These are phyloP conservation scores for Talaromyces sp. DNA, from an alignment of 2,329 filamentous ascomycete species.

Conservation along the genomic window DNA sequence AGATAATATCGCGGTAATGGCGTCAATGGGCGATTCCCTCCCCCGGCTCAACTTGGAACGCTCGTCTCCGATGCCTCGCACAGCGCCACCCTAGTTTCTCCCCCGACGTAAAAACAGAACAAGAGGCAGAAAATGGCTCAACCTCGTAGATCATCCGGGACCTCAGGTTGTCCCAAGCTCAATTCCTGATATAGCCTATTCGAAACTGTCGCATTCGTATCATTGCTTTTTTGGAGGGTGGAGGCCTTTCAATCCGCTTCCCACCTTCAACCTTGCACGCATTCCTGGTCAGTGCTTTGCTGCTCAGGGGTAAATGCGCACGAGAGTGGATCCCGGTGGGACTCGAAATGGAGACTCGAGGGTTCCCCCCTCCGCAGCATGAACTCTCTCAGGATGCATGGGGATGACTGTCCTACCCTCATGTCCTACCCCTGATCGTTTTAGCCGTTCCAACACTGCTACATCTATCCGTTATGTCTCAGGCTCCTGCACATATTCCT, in stretches of 20 bases:
- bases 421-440: conserved; percentile 8
- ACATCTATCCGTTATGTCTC: conserved; percentile 4
- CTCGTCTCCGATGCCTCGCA: too few species aligned
- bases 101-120: not conserved
- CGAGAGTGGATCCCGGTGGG: conserved; percentile 23
- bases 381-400: conserved; percentile 11
- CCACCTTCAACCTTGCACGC: not conserved
- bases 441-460: not conserved
- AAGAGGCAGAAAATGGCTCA: not conserved
- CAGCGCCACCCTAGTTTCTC: too few species aligned
- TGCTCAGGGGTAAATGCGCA: conserved; percentile 28
- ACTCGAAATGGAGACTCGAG: conserved; percentile 20
- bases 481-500: conserved; percentile 11
- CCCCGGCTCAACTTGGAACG: too few species aligned
- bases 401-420: conserved; percentile 3
- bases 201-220: not conserved
- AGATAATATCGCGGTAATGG: too few species aligned
- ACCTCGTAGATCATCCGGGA: not conserved
- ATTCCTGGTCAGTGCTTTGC: conserved; percentile 25
- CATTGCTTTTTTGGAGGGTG: not conserved
- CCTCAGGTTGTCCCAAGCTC: conserved; percentile 13
- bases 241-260: not conserved
- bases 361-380: conserved; percentile 14
- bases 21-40: too few species aligned
- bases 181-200: conserved; percentile 1